A percentile compares a stretch with the other conserved stretches of the same genome.
Evolutionary conservation across 768 basidiomycete genomes (phyloP).

Genomic region (Candolleomyces efflorescens): DNA sequence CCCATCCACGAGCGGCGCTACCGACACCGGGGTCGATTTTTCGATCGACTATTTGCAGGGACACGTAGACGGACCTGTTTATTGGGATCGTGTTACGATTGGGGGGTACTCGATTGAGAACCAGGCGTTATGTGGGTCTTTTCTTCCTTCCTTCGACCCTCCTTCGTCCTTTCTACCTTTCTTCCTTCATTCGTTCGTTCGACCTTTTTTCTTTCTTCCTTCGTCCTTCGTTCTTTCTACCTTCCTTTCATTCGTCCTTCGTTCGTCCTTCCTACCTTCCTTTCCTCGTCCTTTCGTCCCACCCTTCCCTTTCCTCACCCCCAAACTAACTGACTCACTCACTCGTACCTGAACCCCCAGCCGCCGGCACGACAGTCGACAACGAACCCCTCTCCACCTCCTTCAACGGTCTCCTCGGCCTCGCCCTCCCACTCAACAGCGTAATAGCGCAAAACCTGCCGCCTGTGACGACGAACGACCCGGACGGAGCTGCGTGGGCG

Average conservation of each 20-base stretch:
- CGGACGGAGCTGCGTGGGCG: constrained; percentile 63
- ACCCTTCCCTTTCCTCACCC: no score
- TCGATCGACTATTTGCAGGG: constrained; percentile 59
- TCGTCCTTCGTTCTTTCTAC: no score
- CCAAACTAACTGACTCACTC: no score
- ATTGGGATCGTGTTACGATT: constrained; percentile 62
- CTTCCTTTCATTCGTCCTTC: no score
- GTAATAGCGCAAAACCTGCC: constrained; percentile 51
- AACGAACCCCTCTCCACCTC: constrained; percentile 52
- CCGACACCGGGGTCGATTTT: constrained; percentile 39
- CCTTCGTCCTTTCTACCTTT: no score
- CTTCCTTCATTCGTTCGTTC: no score
- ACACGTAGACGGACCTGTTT: constrained; percentile 53
- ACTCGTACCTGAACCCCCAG: no score
- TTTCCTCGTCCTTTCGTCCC: no score
- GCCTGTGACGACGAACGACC: constrained; percentile 41
- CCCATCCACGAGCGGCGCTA: constrained; percentile 36
- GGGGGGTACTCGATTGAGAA: constrained; percentile 60
- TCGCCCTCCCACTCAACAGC: constrained; percentile 72
- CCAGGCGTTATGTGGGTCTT: constrained; percentile 43
- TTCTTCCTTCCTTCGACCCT: no score
- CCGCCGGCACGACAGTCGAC: constrained; percentile 51
- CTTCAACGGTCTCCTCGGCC: constrained; percentile 70
- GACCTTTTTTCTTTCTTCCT: no score
- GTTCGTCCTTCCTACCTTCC: no score